Evolutionary conservation across 305 asterid species (phyloP).

Genomic region (Fraxinus velutina): DNA sequence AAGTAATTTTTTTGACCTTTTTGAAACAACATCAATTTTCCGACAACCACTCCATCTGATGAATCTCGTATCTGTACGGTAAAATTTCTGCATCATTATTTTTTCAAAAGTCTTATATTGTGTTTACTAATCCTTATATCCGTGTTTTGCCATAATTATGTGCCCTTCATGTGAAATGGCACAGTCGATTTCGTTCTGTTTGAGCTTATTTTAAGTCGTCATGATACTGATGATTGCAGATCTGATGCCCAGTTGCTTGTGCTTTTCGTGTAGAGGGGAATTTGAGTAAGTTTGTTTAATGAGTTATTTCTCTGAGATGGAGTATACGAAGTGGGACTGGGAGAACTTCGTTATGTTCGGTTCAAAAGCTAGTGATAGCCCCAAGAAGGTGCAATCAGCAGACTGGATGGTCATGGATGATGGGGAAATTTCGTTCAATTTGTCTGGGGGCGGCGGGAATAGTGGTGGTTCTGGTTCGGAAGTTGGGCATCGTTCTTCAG

Average conservation of each 20-base stretch:
- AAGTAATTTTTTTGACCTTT: neutral
- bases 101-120: neutral
- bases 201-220: neutral
- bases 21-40: constrained; percentile 13
- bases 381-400: constrained; percentile 52
- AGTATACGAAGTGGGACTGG: constrained; percentile 76
- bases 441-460: constrained; percentile 31
- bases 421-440: constrained; percentile 58
- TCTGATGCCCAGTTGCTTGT: constrained; percentile 27
- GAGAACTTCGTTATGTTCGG: constrained; percentile 50
- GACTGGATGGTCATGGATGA: constrained; percentile 68
- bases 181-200: neutral
- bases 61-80: constrained; percentile 3
- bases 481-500: constrained; percentile 58
- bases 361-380: constrained; percentile 52
- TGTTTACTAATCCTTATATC: neutral
- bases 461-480: constrained; percentile 52
- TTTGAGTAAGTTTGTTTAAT: constrained; percentile 24
- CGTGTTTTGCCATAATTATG: neutral
- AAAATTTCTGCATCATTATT: neutral
- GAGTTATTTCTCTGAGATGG: constrained; percentile 60
- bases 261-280: constrained; percentile 26
- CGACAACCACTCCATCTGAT: constrained; percentile 22
- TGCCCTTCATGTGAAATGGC: neutral
- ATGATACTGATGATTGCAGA: constrained; percentile 23